Conservation (phyloP, 2,329 filamentous ascomycete genomes). For the Tolypocladium tundrense region DNA sequence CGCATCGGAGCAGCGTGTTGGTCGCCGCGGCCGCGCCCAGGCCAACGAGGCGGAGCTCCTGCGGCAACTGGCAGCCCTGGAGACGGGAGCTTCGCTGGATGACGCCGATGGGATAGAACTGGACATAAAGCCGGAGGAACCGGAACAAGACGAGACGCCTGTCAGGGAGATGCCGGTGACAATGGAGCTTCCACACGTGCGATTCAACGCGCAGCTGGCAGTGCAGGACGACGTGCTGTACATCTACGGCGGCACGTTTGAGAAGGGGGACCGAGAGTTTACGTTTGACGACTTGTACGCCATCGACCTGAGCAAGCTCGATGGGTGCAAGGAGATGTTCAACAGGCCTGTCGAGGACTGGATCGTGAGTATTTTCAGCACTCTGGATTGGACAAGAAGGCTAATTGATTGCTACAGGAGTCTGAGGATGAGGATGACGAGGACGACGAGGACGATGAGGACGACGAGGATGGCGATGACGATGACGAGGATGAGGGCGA, state of each 20-base stretch:
- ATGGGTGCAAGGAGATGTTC: conserved; percentile 89
- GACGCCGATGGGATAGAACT: conserved; percentile 38
- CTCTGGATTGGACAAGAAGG: background rate
- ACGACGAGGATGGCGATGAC: conserved; percentile 44
- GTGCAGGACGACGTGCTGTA: conserved; percentile 90
- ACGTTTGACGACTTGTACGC: conserved; percentile 94
- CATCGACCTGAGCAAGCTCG: conserved; percentile 86
- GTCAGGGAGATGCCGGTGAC: conserved; percentile 54
- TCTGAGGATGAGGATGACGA: conserved; percentile 50
- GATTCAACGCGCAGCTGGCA: conserved; percentile 85
- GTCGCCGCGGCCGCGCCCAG: conserved; percentile 64
- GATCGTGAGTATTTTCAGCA: conserved; percentile 42
- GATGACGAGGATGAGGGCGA: conserved; percentile 42
- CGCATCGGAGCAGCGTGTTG: conserved; percentile 41
- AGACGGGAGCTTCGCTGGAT: conserved; percentile 59
- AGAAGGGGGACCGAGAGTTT: conserved; percentile 89
- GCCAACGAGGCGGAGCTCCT: conserved; percentile 88
- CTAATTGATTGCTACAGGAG: conserved; percentile 28
- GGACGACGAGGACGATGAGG: conserved; percentile 51
- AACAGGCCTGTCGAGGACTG: conserved; percentile 75
- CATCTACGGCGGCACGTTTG: conserved; percentile 90
- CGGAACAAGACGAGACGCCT: conserved; percentile 45
- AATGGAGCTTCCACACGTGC: conserved; percentile 76
- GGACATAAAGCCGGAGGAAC: conserved; percentile 39
- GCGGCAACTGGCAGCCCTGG: conserved; percentile 73